These are phyloP conservation scores for Akanthomyces dipterigenus DNA, from an alignment of 2,329 filamentous ascomycete species.

Conservation along the genomic window DNA sequence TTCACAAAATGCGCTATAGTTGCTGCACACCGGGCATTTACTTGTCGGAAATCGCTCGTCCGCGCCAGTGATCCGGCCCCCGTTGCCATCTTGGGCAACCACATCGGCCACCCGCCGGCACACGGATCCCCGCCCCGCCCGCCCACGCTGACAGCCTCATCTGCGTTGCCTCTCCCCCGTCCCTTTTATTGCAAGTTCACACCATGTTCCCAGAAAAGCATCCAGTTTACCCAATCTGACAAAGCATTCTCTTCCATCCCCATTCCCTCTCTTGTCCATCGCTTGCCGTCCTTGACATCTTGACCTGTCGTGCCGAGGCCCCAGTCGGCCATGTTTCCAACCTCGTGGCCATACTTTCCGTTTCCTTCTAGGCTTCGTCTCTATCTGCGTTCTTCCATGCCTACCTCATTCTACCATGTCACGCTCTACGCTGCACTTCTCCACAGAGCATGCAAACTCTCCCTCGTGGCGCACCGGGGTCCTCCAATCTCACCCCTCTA, in stretches of 20 bases:
- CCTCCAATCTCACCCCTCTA: slow-evolving; percentile 6
- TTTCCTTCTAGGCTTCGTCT: not conserved
- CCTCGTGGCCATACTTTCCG: not conserved
- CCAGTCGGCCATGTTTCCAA: no score
- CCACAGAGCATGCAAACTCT: not conserved
- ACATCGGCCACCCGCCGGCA: not conserved
- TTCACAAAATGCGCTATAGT: no score
- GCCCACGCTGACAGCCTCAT: slow-evolving; percentile 5
- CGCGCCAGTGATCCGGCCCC: not conserved
- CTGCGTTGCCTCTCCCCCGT: not conserved
- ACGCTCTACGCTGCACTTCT: not conserved
- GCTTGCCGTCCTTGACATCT: not conserved
- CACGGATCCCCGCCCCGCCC: not conserved
- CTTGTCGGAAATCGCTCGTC: not conserved
- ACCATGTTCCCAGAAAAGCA: not conserved
- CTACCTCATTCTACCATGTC: not conserved
- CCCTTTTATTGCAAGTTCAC: no score
- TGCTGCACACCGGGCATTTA: no score
- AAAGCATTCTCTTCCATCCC: not conserved
- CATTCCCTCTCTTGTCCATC: not conserved
- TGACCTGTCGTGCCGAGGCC: not conserved
- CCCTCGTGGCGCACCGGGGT: not conserved
- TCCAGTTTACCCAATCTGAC: not conserved
- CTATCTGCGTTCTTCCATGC: not conserved
- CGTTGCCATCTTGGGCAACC: slow-evolving; percentile 6